phyloP scores from a whole-genome alignment of 768 basidiomycete species.

The Tricholoma hemisulphureum region DNA sequence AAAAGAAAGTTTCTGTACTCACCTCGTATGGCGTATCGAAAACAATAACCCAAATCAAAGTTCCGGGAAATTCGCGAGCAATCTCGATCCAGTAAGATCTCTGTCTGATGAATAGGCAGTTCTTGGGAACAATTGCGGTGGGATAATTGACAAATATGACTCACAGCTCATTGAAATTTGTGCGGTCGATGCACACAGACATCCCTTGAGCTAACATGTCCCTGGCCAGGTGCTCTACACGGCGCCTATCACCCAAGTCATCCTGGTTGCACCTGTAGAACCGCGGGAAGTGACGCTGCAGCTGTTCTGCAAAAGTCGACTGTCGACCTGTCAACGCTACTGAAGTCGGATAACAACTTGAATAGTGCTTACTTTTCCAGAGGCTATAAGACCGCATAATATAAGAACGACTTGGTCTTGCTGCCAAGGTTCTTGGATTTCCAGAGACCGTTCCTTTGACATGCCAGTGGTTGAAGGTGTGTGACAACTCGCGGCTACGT shows the following conservation, averaged over 20 bases:
- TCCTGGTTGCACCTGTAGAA: constrained; percentile 80
- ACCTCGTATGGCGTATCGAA: constrained; percentile 79
- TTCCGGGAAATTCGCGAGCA: constrained; percentile 62
- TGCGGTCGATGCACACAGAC: constrained; percentile 79
- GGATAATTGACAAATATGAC: constrained; percentile 20
- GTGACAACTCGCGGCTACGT: too few species aligned
- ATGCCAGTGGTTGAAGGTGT: not conserved
- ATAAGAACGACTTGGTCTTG: constrained; percentile 58
- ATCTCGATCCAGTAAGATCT: constrained; percentile 74
- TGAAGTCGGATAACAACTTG: not conserved
- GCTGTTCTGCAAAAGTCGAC: constrained; percentile 71
- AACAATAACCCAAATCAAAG: constrained; percentile 68
- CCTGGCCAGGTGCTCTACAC: constrained; percentile 62
- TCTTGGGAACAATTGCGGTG: constrained; percentile 8
- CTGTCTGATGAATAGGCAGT: constrained; percentile 46
- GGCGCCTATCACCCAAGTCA: constrained; percentile 64
- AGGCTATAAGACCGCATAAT: constrained; percentile 70
- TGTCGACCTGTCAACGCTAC: constrained; percentile 14
- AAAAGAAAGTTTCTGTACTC: constrained; percentile 22
- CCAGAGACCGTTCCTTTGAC: constrained; percentile 1
- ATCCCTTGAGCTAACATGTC: constrained; percentile 50
- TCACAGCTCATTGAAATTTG: constrained; percentile 69
- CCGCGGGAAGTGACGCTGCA: constrained; percentile 56
- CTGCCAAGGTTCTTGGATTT: constrained; percentile 21
- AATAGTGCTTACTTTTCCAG: constrained; percentile 62